Evolutionary conservation across 805 yeast genomes (phyloP), one percentile per base, ranked within the genome.

Genomic region (Wickerhamomyces xylosicus): DNA sequence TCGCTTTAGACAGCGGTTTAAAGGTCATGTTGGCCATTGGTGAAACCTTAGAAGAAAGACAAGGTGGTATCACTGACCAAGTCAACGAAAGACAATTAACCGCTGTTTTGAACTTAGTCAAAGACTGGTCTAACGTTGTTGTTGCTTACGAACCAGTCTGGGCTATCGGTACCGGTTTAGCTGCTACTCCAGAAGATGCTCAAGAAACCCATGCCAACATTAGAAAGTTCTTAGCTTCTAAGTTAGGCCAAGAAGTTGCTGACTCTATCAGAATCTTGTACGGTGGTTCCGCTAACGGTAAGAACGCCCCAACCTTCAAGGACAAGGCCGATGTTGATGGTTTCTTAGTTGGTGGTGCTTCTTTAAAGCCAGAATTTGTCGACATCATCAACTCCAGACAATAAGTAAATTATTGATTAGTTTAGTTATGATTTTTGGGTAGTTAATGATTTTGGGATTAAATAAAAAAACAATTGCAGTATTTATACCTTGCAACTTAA

Each of bases 111-210:
- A 82, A 77, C 61, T 71, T 80, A 45, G 79, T 86, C 47, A 57
- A 62, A 57, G 97, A 89, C 79, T 90, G 97, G 97, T 57, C 82
- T 48, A 74, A 84, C 65, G 72, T 92, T 52, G 97, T 92, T 50
- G 69, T 92, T 64, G 98, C 98, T 58, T 92, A 92, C 72, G 98
- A 92, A 73, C 98, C 98, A 56, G 95, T 92, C 53, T 92, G 98
- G 98, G 98, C 98, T 56, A 92, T 92, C 57, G 98, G 98, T 65
- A 89, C 97, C 54, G 98, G 98, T 61, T 78, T 92, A 61, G 96
- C 97, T 57, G 97, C 98, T 46, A 92, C 98, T 54, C 87, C 98
- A 53, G 85, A 83, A 52, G 98, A 92, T 62, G 98, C 98, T 53
- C 96, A 92, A 72, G 86, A 80, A 52, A 85, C 92, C 58, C 98